phyloP scores from a whole-genome alignment of 306 rosid species.

The Corylus heterophylla region DNA sequence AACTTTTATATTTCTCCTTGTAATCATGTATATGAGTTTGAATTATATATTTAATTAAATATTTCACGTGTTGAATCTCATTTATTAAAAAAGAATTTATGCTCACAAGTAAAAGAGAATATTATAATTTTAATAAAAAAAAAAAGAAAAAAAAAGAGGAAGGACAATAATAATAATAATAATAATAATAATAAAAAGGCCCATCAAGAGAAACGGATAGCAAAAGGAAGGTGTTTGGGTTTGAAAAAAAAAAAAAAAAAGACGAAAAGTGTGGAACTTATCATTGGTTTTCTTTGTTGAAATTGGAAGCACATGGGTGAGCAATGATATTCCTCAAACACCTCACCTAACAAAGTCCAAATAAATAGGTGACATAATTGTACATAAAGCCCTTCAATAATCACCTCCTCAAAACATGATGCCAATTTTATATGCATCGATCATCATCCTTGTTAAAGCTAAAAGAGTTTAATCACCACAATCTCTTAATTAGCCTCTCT shows the following conservation, averaged over 20 bases:
- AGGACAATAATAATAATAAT: too few species aligned
- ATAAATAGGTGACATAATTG: slow-evolving; percentile 16
- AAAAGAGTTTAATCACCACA: background rate
- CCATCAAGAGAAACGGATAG: slow-evolving; percentile 30
- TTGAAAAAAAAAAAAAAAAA: slow-evolving; percentile 21
- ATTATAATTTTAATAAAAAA: too few species aligned
- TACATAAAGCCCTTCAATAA: slow-evolving; percentile 6
- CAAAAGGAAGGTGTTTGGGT: slow-evolving; percentile 35
- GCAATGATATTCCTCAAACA: slow-evolving; percentile 48
- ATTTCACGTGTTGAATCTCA: too few species aligned
- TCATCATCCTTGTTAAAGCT: background rate
- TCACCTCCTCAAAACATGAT: slow-evolving; percentile 6
- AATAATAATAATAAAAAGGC: background rate
- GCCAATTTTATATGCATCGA: background rate
- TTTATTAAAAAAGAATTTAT: too few species aligned
- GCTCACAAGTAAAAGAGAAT: too few species aligned
- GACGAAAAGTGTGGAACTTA: slow-evolving; percentile 50
- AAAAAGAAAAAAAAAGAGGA: too few species aligned
- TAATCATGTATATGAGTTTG: too few species aligned
- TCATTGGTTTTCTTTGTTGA: slow-evolving; percentile 51
- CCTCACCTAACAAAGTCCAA: slow-evolving; percentile 25
- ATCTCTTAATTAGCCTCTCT: background rate
- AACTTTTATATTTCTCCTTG: slow-evolving; percentile 18
- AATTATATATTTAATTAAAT: too few species aligned
- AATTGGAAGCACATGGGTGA: slow-evolving; percentile 62